phyloP scores from a whole-genome alignment of 2,329 filamentous ascomycete species.

The Xylaria sp. region DNA sequence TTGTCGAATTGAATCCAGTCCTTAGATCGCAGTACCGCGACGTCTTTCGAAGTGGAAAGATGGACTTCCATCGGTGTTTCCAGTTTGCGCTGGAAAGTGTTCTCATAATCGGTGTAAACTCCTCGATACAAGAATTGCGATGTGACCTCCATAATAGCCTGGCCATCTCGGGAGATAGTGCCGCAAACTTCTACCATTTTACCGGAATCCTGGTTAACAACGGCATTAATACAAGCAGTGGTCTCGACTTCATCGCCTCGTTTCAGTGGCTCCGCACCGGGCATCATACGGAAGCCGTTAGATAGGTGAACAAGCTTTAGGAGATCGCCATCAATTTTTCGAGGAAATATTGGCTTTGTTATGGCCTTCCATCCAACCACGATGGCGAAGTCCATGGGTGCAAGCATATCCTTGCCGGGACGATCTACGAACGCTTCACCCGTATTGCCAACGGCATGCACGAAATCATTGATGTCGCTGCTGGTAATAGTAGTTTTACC shows the following conservation, averaged over 20 bases:
- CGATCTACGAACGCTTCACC: constrained; percentile 97
- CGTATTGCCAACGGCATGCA: constrained; percentile 98
- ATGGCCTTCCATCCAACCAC: constrained; percentile 99
- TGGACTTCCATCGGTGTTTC: constrained; percentile 96
- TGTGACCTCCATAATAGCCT: constrained; percentile 97
- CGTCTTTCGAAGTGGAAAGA: constrained; percentile 86
- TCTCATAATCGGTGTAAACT: constrained; percentile 91
- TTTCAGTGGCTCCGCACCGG: constrained; percentile 92
- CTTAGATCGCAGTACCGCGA: constrained; percentile 94
- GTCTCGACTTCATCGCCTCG: constrained; percentile 94
- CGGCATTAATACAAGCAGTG: constrained; percentile 94
- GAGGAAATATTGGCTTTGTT: constrained; percentile 98
- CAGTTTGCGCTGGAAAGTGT: constrained; percentile 97
- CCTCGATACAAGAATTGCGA: constrained; percentile 98
- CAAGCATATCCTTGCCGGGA: constrained; percentile 91
- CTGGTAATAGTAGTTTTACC: constrained; percentile 87
- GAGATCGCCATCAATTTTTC: constrained; percentile 93
- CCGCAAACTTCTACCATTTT: constrained; percentile 99
- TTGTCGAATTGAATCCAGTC: constrained; percentile 93
- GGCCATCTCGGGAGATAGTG: constrained; percentile 85
- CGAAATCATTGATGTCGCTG: constrained; percentile 96
- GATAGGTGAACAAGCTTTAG: constrained; percentile 97
- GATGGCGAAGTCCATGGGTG: constrained; percentile 98
- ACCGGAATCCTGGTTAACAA: constrained; percentile 97
- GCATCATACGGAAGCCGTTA: constrained; percentile 98